Percentiles rank a stretch among this genome's conserved stretches.
These are phyloP conservation scores for Colletotrichum navitas DNA, from an alignment of 2,329 filamentous ascomycete genomes.

Conservation along the genomic window DNA sequence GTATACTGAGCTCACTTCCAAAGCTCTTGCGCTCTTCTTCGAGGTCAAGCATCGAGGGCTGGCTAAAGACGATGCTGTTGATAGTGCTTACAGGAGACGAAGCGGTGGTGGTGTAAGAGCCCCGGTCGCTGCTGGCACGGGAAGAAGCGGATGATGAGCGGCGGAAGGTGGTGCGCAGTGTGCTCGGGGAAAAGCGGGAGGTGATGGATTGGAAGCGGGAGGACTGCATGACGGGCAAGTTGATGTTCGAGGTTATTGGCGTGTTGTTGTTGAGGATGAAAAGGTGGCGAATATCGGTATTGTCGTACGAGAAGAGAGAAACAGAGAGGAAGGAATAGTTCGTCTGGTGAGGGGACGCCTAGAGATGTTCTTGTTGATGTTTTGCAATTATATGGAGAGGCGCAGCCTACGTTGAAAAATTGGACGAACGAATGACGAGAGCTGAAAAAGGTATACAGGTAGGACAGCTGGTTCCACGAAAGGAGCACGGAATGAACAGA, in stretches of 20 bases:
- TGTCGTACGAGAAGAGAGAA: neutral
- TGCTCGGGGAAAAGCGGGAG: constrained; percentile 63
- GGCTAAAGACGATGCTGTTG: constrained; percentile 70
- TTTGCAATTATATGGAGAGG: constrained; percentile 45
- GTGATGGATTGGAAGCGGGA: constrained; percentile 64
- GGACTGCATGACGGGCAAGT: constrained; percentile 58
- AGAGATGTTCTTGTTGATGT: constrained; percentile 3
- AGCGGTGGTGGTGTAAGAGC: constrained; percentile 59
- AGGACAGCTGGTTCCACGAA: constrained; percentile 48
- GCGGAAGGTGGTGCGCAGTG: constrained; percentile 66
- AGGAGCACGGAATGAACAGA: constrained; percentile 33
- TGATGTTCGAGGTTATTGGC: neutral
- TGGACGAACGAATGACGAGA: constrained; percentile 46
- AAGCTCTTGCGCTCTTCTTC: constrained; percentile 69
- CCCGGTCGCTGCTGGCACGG: constrained; percentile 55
- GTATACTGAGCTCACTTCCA: constrained; percentile 65
- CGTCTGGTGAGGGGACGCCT: neutral
- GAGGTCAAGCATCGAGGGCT: constrained; percentile 68
- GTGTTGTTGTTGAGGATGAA: neutral
- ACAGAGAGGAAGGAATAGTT: neutral
- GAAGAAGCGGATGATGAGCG: constrained; percentile 63
- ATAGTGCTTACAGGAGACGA: constrained; percentile 63
- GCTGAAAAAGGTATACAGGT: constrained; percentile 47
- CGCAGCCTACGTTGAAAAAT: constrained; percentile 49
- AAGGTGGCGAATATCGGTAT: neutral